These are phyloP conservation scores for Pythium vanterpoolii DNA, from an alignment of 352 stramenopile species.

Conservation along the genomic window DNA sequence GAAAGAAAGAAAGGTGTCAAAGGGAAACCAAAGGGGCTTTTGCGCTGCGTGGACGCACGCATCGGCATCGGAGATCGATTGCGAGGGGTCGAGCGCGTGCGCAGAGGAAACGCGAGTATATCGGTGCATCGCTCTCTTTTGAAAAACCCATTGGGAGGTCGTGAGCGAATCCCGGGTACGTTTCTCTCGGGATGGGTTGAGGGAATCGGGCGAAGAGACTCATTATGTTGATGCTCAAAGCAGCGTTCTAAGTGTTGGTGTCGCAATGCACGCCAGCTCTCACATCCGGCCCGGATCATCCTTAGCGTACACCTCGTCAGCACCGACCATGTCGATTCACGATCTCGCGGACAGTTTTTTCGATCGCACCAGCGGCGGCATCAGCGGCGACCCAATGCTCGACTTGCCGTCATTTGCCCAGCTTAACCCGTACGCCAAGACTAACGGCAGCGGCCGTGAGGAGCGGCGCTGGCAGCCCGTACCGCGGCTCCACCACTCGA, in stretches of 20 bases:
- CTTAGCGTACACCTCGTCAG: conserved; percentile 21
- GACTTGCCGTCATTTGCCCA: conserved; percentile 71
- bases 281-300: neutral
- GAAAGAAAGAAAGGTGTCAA: neutral
- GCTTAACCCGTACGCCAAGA: conserved; percentile 75
- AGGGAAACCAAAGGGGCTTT: neutral
- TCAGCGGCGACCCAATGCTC: conserved; percentile 93
- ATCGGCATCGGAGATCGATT: neutral
- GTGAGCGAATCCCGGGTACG: neutral
- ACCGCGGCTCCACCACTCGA: conserved; percentile 68
- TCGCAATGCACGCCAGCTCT: conserved; percentile 11
- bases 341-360: conserved; percentile 20
- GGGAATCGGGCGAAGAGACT: neutral
- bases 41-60: neutral
- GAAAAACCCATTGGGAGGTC: neutral
- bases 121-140: neutral
- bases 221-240: neutral
- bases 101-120: neutral
- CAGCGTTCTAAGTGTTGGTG: neutral
- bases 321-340: conserved; percentile 22
- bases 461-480: conserved; percentile 79
- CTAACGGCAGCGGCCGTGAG: conserved; percentile 18
- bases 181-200: neutral
- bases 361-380: conserved; percentile 2
- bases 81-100: neutral